Conservation (phyloP, 805 yeast species). For the Vanderwaltozyma verrucispora region DNA sequence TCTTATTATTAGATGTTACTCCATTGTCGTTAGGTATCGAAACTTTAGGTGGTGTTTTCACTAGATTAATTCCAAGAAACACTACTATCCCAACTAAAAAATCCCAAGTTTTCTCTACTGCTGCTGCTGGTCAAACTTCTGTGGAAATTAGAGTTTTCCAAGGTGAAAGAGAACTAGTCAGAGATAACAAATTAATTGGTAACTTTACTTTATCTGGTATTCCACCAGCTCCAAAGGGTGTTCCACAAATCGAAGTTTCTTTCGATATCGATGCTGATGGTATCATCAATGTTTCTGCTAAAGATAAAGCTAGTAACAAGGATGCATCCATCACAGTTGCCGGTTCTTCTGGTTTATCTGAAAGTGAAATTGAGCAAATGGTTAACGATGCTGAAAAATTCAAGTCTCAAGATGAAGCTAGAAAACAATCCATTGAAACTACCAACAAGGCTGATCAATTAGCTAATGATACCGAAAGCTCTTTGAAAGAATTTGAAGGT, state of each 20-base stretch:
- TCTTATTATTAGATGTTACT: conserved; percentile 91
- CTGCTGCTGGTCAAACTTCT: conserved; percentile 97
- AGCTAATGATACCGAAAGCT: conserved; percentile 81
- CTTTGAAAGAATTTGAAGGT: conserved; percentile 64
- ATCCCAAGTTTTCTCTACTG: conserved; percentile 98
- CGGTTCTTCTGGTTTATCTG: conserved; percentile 89
- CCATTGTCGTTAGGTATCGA: conserved; percentile 99
- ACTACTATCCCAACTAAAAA: conserved; percentile 98
- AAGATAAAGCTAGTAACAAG: conserved; percentile 88
- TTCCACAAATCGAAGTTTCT: conserved; percentile 77
- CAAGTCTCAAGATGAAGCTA: conserved; percentile 80
- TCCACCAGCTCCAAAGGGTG: conserved; percentile 90
- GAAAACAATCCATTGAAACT: conserved; percentile 71
- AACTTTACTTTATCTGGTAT: conserved; percentile 97
- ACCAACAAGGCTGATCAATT: conserved; percentile 71
- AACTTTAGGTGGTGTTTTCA: conserved; percentile 98
- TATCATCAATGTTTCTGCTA: conserved; percentile 89
- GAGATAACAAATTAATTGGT: conserved; percentile 95
- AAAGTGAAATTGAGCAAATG: conserved; percentile 83
- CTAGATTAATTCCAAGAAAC: conserved; percentile 98
- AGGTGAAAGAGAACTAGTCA: conserved; percentile 99
- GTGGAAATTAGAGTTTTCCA: conserved; percentile 98
- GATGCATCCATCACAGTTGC: conserved; percentile 93
- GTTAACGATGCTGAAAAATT: conserved; percentile 83
- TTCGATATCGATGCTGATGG: conserved; percentile 97